phyloP scores from a whole-genome alignment of 2,329 filamentous ascomycete species.

The Colletotrichum nymphaeae region DNA sequence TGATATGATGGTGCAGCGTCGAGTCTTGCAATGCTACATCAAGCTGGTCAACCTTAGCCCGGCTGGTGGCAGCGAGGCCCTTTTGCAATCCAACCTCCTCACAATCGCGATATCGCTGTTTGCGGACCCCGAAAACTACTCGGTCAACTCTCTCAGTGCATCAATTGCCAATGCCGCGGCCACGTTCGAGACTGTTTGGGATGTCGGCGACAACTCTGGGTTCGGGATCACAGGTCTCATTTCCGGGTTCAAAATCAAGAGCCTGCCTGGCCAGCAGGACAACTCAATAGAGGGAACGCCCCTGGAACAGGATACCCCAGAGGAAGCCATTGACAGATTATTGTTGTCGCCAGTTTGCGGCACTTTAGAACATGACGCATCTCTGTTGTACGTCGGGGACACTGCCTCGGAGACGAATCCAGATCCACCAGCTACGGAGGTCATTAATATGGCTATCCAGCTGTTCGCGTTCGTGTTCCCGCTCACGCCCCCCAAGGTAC shows the following conservation, averaged over 20 bases:
- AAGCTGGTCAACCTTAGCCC: constrained; percentile 91
- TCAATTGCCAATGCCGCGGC: constrained; percentile 92
- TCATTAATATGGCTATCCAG: constrained; percentile 93
- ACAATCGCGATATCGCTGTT: constrained; percentile 92
- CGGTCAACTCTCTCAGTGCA: constrained; percentile 84
- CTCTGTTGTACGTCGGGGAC: constrained; percentile 77
- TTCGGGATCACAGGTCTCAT: constrained; percentile 93
- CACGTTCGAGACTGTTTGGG: constrained; percentile 94
- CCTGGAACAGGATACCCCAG: constrained; percentile 67
- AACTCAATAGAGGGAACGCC: constrained; percentile 54
- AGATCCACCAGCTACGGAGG: constrained; percentile 89
- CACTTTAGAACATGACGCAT: constrained; percentile 89
- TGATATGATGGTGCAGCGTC: constrained; percentile 90
- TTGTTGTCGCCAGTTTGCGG: constrained; percentile 80
- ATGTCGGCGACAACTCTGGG: constrained; percentile 91
- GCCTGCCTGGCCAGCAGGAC: constrained; percentile 76
- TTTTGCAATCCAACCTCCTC: constrained; percentile 91
- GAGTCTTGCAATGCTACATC: constrained; percentile 94
- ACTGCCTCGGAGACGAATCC: constrained; percentile 60
- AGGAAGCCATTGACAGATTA: constrained; percentile 72
- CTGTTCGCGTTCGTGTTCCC: constrained; percentile 93
- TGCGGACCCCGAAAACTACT: constrained; percentile 91
- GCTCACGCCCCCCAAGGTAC: constrained; percentile 88
- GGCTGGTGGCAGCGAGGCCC: constrained; percentile 83
- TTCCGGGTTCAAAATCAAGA: constrained; percentile 78